Conservation (phyloP, 176 grass and related monocot genomes). For the Echinochloa phyllopogon region DNA sequence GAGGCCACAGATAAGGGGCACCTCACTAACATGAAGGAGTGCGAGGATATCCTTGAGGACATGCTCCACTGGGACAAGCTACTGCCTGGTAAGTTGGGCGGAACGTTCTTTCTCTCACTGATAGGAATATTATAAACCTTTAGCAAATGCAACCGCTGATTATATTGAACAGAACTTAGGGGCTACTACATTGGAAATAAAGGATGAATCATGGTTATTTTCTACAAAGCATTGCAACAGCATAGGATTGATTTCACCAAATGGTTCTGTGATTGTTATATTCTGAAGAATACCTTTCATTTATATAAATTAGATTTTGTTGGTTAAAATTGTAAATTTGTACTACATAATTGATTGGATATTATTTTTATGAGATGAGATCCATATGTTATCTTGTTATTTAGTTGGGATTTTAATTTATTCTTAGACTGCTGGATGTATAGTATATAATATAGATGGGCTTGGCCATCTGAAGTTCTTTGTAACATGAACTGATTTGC, state of each 20-base stretch:
- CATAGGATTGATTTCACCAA: constrained; percentile 16
- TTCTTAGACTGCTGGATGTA: constrained; percentile 1
- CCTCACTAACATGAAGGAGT: constrained; percentile 70
- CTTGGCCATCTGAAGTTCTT: constrained; percentile 10
- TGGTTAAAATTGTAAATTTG: not conserved
- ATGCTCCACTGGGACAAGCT: constrained; percentile 88
- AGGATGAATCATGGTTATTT: not conserved
- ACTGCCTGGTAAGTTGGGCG: constrained; percentile 68
- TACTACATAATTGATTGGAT: not conserved
- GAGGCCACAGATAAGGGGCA: constrained; percentile 51
- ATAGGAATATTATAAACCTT: not conserved
- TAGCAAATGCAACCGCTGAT: constrained; percentile 29
- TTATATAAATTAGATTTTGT: not conserved
- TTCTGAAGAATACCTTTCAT: not conserved
- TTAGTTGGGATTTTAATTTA: not conserved
- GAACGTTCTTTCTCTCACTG: not conserved
- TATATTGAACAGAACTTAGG: constrained; percentile 1
- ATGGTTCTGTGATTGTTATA: constrained; percentile 10
- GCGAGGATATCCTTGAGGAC: constrained; percentile 86
- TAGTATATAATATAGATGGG: not conserved
- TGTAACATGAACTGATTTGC: constrained; percentile 14
- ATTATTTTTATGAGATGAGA: constrained; percentile 9
- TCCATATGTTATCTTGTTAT: not conserved
- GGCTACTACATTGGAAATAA: not conserved
- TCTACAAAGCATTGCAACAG: not conserved